Evolutionary conservation across 305 asterid genomes (phyloP).

Genomic region (Solanum hybrid): DNA sequence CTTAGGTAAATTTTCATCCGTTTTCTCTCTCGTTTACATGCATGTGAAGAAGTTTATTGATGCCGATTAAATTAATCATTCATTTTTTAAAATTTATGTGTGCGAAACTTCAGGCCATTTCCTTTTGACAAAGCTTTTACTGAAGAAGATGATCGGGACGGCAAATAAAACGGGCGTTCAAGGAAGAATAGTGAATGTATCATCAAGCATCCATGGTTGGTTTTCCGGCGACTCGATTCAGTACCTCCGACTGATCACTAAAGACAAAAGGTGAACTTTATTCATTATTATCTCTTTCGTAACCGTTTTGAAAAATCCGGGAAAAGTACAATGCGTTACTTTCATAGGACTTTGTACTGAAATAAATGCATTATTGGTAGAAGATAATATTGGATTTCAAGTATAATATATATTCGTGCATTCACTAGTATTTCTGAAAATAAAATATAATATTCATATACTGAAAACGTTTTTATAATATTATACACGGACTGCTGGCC

Average conservation of each 20-base stretch:
- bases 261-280: constrained; percentile 45
- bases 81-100: background rate
- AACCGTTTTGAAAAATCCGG: background rate
- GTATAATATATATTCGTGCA: background rate
- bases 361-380: constrained; percentile 21
- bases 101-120: constrained; percentile 52
- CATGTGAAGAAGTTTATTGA: background rate
- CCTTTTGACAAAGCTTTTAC: constrained; percentile 58
- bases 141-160: constrained; percentile 62
- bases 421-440: background rate
- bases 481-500: background rate
- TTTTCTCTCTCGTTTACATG: background rate
- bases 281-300: background rate
- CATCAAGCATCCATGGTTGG: constrained; percentile 84
- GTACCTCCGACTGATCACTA: constrained; percentile 49
- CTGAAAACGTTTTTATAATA: background rate
- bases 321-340: background rate
- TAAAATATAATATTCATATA: background rate
- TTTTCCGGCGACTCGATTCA: constrained; percentile 65
- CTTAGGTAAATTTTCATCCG: constrained; percentile 35
- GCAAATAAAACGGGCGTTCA: constrained; percentile 45
- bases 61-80: background rate
- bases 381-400: background rate
- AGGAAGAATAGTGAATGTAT: constrained; percentile 88
- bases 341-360: constrained; percentile 1